Base-by-base conservation (phyloP, 2,329 filamentous ascomycete genomes). In the Phialophora verrucosa region DNA sequence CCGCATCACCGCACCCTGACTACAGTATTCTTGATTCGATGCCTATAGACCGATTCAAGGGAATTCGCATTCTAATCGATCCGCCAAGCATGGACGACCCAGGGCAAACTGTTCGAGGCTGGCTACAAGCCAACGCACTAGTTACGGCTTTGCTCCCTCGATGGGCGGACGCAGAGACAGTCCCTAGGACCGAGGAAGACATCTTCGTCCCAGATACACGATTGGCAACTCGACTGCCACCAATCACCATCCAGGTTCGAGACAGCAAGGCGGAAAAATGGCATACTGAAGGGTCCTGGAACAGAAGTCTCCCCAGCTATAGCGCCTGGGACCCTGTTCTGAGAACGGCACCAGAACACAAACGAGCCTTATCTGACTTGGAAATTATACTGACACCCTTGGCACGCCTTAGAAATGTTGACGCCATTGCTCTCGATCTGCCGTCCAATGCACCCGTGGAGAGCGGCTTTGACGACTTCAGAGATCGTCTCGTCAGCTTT, bases 321-420 rank as follows among this genome's bases (percentile, higher is more conserved):
- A 8, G 6, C 14, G 3, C 20, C 17, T 60, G 63, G 57, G 63
- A 55, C 20, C 47, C 25, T 47, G 49, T 61, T 20, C 3, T n/a
- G 49, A 61, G 25, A 35, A 62, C 35, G 12, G 3, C 32, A 38
- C 5, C 8, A 17, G 4, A 51, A 35, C 27, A 3, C 12, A 8
- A 17, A 25, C 7, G 14, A 17, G 25, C 12, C 5, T 54, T 31
- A 2, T 62, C 59, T 32, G 64, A 62, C 31, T 29, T 66, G 25
- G 29, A 63, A 47, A 31, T 47, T 7, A 66, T 66, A 17, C 35
- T 66, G 44, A 66, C 51, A 55, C 59, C 64, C n/a, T 47, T 66
- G n/a, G 5, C 12, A 44, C 64, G 64, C 51, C 2, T 66, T 14
- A 38, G 64, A 62, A 17, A 59, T 62, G 59, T 53, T 27, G 59